A percentile compares a stretch with the other conserved stretches of the same genome.
These are phyloP conservation scores for Hygrophila difformis DNA, from an alignment of 257 asterid genomes.

Conservation along the genomic window DNA sequence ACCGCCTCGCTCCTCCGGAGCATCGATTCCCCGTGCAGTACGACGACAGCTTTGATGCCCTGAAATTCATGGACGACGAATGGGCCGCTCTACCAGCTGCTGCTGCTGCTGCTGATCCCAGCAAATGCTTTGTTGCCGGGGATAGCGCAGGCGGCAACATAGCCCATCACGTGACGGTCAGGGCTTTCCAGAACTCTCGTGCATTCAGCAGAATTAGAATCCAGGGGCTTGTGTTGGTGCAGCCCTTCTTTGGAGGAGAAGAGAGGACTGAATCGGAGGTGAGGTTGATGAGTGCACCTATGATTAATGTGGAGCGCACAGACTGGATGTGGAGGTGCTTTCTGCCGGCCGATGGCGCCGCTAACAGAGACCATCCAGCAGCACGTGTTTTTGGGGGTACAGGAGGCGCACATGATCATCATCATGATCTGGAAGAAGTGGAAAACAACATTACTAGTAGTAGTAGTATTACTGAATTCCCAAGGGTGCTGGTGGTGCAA, in stretches of 20 bases:
- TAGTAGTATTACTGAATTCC: too few relatives aligned
- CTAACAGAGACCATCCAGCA: conserved; percentile 26
- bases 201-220: conserved; percentile 10
- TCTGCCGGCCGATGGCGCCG: conserved; percentile 18
- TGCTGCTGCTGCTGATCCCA: conserved; percentile 11
- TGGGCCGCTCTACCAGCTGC: conserved; percentile 6
- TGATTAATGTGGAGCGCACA: conserved; percentile 3
- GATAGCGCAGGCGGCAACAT: conserved; percentile 35
- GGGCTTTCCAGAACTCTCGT: conserved; percentile 1
- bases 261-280: conserved; percentile 21
- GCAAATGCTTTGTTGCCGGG: conserved; percentile 18
- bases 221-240: conserved; percentile 9
- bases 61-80: conserved; percentile 20
- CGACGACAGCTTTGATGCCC: conserved; percentile 18
- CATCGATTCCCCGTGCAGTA: conserved; percentile 24
- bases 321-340: conserved; percentile 24
- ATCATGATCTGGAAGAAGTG: not conserved
- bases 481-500: conserved; percentile 21
- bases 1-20: conserved; percentile 28
- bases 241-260: conserved; percentile 23
- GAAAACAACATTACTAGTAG: too few relatives aligned
- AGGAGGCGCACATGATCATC: not conserved
- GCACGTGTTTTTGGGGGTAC: conserved; percentile 25
- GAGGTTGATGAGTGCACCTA: conserved; percentile 10
- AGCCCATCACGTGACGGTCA: conserved; percentile 19